These are phyloP conservation scores for Hypoxylon sp. DNA, from an alignment of 2,329 filamentous ascomycete species.

Conservation along the genomic window DNA sequence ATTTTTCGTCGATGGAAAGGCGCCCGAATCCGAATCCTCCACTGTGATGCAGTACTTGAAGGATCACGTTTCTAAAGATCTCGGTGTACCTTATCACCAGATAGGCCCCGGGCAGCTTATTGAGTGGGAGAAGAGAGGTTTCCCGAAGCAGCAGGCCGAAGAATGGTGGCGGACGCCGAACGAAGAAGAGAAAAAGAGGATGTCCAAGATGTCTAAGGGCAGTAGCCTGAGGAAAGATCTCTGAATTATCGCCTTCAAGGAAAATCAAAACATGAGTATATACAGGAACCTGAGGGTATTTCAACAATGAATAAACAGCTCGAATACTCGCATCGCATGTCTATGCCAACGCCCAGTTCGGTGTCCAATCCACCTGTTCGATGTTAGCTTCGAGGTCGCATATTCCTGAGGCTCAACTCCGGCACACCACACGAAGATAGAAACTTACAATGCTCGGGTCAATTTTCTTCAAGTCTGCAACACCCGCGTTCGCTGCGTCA, in stretches of 20 bases:
- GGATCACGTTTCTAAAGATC: constrained; percentile 45
- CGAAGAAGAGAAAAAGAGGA: constrained; percentile 33
- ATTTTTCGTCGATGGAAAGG: constrained; percentile 35
- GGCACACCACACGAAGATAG: neutral
- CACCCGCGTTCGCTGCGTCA: constrained; percentile 48
- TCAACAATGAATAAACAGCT: neutral
- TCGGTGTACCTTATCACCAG: constrained; percentile 42
- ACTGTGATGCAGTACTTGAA: constrained; percentile 21
- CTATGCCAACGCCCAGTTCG: constrained; percentile 25
- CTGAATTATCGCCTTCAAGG: no score
- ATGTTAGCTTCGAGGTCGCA: constrained; percentile 9
- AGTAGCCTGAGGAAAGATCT: constrained; percentile 33
- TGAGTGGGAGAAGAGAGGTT: constrained; percentile 41
- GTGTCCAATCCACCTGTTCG: constrained; percentile 31
- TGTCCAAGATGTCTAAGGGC: constrained; percentile 31
- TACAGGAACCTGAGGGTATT: constrained; percentile 8
- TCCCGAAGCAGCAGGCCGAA: constrained; percentile 39
- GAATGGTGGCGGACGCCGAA: constrained; percentile 40
- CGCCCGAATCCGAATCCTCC: neutral
- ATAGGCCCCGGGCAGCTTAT: constrained; percentile 34
- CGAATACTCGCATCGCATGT: neutral
- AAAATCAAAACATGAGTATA: constrained; percentile 10
- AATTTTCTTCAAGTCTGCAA: constrained; percentile 46
- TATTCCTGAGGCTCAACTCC: neutral
- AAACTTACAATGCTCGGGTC: constrained; percentile 39